Percentiles rank a stretch among this genome's conserved stretches.
These are phyloP conservation scores for Capronia coronata DNA, from an alignment of 2,329 filamentous ascomycete species.

Conservation along the genomic window DNA sequence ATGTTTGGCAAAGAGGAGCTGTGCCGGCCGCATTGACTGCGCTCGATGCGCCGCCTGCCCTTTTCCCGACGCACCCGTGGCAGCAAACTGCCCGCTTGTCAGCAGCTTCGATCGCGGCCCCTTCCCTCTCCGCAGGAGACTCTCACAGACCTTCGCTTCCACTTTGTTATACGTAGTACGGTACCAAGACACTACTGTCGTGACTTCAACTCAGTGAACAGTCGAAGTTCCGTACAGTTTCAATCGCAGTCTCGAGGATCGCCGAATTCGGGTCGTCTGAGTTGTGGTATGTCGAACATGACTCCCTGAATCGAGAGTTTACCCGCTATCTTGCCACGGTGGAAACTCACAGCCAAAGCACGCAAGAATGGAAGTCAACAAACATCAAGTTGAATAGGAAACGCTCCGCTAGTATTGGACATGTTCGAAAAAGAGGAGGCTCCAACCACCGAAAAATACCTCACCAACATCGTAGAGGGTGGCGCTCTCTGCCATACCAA, in stretches of 20 bases:
- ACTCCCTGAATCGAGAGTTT: neutral
- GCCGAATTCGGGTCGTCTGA: too few species aligned
- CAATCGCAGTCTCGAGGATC: too few species aligned
- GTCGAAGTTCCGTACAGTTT: too few species aligned
- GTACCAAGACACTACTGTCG: neutral
- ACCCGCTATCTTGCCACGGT: neutral
- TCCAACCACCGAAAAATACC: neutral
- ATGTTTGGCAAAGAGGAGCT: conserved; percentile 4
- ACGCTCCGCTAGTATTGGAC: neutral
- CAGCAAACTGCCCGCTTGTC: neutral
- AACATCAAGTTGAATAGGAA: neutral
- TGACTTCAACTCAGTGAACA: too few species aligned
- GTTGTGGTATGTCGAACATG: neutral
- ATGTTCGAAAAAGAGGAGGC: neutral
- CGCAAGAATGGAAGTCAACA: neutral
- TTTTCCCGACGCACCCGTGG: neutral
- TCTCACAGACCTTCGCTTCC: neutral
- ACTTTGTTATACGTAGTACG: neutral
- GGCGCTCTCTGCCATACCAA: neutral
- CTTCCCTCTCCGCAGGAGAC: neutral
- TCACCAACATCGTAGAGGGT: neutral
- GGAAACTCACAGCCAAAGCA: neutral
- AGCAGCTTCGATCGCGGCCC: neutral
- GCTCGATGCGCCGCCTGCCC: neutral
- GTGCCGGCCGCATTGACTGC: conserved; percentile 2